phyloP scores from a whole-genome alignment of 2,329 filamentous ascomycete genomes.

The Cryoendolithus antarcticus region DNA sequence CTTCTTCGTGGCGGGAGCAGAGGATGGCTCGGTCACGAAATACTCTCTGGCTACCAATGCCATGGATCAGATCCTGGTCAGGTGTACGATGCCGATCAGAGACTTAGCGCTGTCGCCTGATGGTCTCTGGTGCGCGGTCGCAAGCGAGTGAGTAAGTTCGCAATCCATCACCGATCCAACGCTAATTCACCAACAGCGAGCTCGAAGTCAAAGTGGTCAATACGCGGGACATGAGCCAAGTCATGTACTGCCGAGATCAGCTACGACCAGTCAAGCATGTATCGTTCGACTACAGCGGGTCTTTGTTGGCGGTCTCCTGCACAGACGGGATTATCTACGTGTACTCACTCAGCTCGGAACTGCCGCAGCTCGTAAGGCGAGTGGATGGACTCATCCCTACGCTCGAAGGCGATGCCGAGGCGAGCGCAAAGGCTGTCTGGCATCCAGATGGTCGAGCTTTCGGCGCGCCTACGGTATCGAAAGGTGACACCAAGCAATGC shows the following conservation, averaged over 20 bases:
- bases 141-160: conserved; percentile 56
- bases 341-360: conserved; percentile 67
- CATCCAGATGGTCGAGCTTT: conserved; percentile 92
- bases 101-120: conserved; percentile 76
- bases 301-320: conserved; percentile 66
- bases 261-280: conserved; percentile 81
- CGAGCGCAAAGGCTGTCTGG: conserved; percentile 67
- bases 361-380: conserved; percentile 70
- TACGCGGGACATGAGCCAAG: conserved; percentile 60
- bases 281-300: conserved; percentile 70
- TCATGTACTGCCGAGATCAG: conserved; percentile 73
- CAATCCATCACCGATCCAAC: conserved; percentile 1
- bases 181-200: conserved; percentile 42
- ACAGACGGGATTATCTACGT: conserved; percentile 83
- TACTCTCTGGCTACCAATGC: conserved; percentile 66
- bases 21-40: conserved; percentile 91
- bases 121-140: conserved; percentile 78
- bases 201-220: conserved; percentile 81
- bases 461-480: conserved; percentile 67
- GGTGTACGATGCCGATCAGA: conserved; percentile 74
- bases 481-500: conserved; percentile 22
- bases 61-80: conserved; percentile 71
- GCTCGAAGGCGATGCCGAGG: conserved; percentile 64
- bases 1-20: conserved; percentile 78
- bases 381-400: conserved; percentile 75